Conservation (phyloP, 2,329 filamentous ascomycete species). For the Alternaria sp. region DNA sequence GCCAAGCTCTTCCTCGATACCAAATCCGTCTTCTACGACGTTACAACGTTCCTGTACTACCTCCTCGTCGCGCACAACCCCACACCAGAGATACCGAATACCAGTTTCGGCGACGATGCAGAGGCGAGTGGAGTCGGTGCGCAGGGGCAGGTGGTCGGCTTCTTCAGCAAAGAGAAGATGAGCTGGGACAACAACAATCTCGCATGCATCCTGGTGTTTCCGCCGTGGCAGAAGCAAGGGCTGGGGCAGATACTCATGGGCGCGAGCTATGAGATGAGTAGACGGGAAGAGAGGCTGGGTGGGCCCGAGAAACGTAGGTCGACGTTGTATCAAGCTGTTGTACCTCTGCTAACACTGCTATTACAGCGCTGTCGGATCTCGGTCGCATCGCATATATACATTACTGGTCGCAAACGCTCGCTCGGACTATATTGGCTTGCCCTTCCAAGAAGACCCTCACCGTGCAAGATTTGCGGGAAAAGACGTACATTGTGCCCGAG, state of each 20-base stretch:
- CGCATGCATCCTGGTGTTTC: conserved; percentile 94
- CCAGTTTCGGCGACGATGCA: conserved; percentile 29
- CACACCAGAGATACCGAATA: conserved; percentile 38
- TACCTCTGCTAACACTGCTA: conserved; percentile 11
- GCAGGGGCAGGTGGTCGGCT: conserved; percentile 75
- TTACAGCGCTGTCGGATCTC: conserved; percentile 74
- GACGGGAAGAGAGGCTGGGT: conserved; percentile 80
- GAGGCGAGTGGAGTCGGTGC: background rate
- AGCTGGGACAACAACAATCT: conserved; percentile 99
- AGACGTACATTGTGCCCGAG: conserved; percentile 83
- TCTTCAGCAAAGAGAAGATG: conserved; percentile 98
- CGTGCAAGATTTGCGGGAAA: conserved; percentile 73
- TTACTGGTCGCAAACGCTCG: conserved; percentile 87
- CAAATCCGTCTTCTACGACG: conserved; percentile 98
- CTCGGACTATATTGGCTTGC: conserved; percentile 64
- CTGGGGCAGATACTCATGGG: conserved; percentile 90
- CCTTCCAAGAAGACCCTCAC: conserved; percentile 62
- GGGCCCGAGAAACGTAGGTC: conserved; percentile 83
- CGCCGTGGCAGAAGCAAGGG: conserved; percentile 91
- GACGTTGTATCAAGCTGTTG: no score
- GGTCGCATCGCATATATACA: conserved; percentile 81
- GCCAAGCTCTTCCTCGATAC: conserved; percentile 98
- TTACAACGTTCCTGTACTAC: conserved; percentile 93
- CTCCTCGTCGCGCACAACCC: conserved; percentile 77
- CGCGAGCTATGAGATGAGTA: conserved; percentile 89